Evolutionary conservation across 345 rosid species (phyloP).

Genomic region (Raphanus sativus): DNA sequence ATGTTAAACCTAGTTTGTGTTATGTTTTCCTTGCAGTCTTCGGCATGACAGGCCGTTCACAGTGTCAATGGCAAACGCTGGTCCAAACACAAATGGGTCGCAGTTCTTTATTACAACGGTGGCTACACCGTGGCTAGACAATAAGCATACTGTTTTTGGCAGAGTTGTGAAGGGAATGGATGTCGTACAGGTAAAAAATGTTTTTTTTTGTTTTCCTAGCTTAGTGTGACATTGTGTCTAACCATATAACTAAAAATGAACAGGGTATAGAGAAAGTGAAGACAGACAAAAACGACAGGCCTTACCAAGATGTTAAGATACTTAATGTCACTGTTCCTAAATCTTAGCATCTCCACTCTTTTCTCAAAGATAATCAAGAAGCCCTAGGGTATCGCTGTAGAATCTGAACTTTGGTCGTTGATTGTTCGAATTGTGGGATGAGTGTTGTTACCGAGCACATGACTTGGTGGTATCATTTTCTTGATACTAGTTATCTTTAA

Average conservation of each 20-base stretch:
- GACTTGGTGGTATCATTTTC: background rate
- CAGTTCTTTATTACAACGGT: constrained; percentile 95
- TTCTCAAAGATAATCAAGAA: background rate
- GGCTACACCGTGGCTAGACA: constrained; percentile 98
- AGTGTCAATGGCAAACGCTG: constrained; percentile 93
- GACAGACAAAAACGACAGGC: constrained; percentile 81
- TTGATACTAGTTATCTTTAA: background rate
- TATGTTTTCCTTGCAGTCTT: constrained; percentile 51
- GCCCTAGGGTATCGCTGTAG: background rate
- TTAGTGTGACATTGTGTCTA: background rate
- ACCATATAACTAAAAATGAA: background rate
- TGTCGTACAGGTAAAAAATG: constrained; percentile 74
- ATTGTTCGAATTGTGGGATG: constrained; percentile 8
- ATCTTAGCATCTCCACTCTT: constrained; percentile 41
- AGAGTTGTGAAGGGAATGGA: constrained; percentile 95
- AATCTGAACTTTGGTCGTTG: background rate
- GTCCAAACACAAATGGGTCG: constrained; percentile 86
- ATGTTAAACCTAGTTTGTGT: background rate
- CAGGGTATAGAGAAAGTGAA: constrained; percentile 97
- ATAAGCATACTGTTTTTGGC: constrained; percentile 95
- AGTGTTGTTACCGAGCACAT: background rate
- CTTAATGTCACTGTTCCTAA: constrained; percentile 84
- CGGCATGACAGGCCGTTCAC: constrained; percentile 96
- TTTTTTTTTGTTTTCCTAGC: background rate
- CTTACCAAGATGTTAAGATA: constrained; percentile 88